These are phyloP conservation scores for Bremia lactucae DNA, from an alignment of 352 stramenopile genomes.

Conservation along the genomic window DNA sequence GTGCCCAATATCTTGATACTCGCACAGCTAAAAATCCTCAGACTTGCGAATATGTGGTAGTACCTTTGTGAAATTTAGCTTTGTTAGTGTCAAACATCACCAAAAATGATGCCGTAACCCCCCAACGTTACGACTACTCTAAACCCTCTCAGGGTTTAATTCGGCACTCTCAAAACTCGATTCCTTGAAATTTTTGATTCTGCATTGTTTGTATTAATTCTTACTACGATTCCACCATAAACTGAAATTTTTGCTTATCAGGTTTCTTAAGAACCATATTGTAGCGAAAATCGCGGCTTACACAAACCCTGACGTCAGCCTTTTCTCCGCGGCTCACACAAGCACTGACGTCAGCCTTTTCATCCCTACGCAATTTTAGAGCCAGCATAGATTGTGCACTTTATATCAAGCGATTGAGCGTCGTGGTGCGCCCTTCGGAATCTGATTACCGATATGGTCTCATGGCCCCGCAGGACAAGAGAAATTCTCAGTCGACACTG, in stretches of 20 bases:
- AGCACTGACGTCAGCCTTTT: slow-evolving; percentile 30
- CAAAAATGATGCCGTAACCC: slow-evolving; percentile 71
- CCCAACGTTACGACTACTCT: slow-evolving; percentile 32
- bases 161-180: slow-evolving; percentile 48
- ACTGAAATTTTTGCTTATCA: slow-evolving; percentile 36
- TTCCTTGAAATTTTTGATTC: neutral
- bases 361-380: slow-evolving; percentile 6
- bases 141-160: slow-evolving; percentile 41
- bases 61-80: slow-evolving; percentile 58
- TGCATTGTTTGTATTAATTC: too few species aligned
- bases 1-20: slow-evolving; percentile 52
- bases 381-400: slow-evolving; percentile 7
- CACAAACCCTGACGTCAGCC: too few species aligned
- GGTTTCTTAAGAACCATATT: slow-evolving; percentile 61
- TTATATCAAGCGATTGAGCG: slow-evolving; percentile 31
- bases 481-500: slow-evolving; percentile 13
- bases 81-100: slow-evolving; percentile 53
- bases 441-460: slow-evolving; percentile 33
- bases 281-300: slow-evolving; percentile 49
- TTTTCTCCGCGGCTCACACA: too few species aligned
- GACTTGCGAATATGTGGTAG: slow-evolving; percentile 57
- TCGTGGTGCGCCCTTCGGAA: slow-evolving; percentile 34
- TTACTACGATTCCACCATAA: too few species aligned
- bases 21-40: slow-evolving; percentile 28
- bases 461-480: slow-evolving; percentile 26